A percentile compares a stretch with the other conserved stretches of the same genome.
phyloP scores from a whole-genome alignment of 1,284 basidiomycete genomes.

The Athelia psychrophila region DNA sequence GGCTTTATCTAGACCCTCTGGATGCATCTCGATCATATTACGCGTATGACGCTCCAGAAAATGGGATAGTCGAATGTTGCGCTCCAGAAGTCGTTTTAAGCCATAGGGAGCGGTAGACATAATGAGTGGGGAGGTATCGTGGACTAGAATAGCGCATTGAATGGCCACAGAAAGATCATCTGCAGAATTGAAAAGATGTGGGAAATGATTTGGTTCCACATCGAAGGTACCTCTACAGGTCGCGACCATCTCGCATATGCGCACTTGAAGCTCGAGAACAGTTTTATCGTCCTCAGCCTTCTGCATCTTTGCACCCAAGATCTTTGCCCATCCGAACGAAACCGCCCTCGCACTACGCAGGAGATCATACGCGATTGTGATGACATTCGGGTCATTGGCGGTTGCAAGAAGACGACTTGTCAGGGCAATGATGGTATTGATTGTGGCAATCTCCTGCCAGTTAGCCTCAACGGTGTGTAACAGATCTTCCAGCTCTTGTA shows the following conservation, averaged over 20 bases:
- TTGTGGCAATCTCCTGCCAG: conserved; percentile 38
- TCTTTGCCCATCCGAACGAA: conserved; percentile 32
- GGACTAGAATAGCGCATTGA: conserved; percentile 20
- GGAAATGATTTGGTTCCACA: conserved; percentile 21
- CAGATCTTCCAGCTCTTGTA: conserved; percentile 30
- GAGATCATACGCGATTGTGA: conserved; percentile 17
- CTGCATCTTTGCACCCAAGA: conserved; percentile 24
- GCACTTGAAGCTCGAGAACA: conserved; percentile 18
- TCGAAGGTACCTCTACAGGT: conserved; percentile 40
- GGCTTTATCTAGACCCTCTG: conserved; percentile 30
- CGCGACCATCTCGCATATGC: conserved; percentile 30
- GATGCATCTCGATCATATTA: conserved; percentile 21
- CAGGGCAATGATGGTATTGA: conserved; percentile 34
- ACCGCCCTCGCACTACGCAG: conserved; percentile 27
- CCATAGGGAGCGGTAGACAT: neutral
- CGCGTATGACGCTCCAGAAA: conserved; percentile 9
- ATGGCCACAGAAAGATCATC: conserved; percentile 19
- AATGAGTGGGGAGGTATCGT: conserved; percentile 15
- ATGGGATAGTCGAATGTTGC: conserved; percentile 20
- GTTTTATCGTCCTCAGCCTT: conserved; percentile 14
- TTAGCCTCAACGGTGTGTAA: conserved; percentile 30
- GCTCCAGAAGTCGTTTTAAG: conserved; percentile 11
- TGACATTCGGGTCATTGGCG: conserved; percentile 1
- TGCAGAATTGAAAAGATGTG: neutral
- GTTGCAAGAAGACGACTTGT: conserved; percentile 32